phyloP scores from a whole-genome alignment of 148 eudicot species.

The Chenopodium quinoa region DNA sequence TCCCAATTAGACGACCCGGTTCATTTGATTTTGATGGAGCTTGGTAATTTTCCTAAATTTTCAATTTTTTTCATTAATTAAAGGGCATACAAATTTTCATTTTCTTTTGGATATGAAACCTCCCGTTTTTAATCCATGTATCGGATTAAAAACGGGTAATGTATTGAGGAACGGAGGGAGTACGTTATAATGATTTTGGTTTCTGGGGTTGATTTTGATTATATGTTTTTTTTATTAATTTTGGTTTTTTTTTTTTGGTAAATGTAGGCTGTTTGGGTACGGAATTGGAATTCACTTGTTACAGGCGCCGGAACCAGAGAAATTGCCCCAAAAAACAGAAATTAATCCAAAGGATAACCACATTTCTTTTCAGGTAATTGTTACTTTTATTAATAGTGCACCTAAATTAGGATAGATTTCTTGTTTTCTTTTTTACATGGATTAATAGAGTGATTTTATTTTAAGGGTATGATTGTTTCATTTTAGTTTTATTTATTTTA shows the following conservation, averaged over 20 bases:
- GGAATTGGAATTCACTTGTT: slow-evolving; percentile 86
- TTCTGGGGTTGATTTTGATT: background rate
- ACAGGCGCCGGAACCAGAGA: slow-evolving; percentile 65
- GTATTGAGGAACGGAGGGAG: too few relatives aligned
- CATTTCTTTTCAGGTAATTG: slow-evolving; percentile 83
- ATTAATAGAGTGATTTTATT: too few relatives aligned
- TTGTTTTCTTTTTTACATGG: too few relatives aligned
- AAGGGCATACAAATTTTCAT: background rate
- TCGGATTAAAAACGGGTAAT: too few relatives aligned
- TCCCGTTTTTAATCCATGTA: too few relatives aligned
- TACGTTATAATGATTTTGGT: background rate
- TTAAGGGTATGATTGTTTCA: too few relatives aligned
- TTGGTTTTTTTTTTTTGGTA: background rate
- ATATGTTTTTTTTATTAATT: background rate
- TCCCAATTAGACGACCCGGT: slow-evolving; percentile 72
- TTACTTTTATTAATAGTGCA: background rate
- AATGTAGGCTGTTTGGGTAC: slow-evolving; percentile 61
- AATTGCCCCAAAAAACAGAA: slow-evolving; percentile 52
- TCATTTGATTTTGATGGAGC: slow-evolving; percentile 85
- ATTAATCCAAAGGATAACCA: slow-evolving; percentile 87
- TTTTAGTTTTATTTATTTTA: too few relatives aligned
- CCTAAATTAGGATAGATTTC: background rate
- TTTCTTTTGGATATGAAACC: too few relatives aligned
- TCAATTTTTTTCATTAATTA: background rate
- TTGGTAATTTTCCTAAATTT: slow-evolving; percentile 44